Base-by-base conservation (phyloP, 2,329 filamentous ascomycete species). In the Colletotrichum chlorophyti region DNA sequence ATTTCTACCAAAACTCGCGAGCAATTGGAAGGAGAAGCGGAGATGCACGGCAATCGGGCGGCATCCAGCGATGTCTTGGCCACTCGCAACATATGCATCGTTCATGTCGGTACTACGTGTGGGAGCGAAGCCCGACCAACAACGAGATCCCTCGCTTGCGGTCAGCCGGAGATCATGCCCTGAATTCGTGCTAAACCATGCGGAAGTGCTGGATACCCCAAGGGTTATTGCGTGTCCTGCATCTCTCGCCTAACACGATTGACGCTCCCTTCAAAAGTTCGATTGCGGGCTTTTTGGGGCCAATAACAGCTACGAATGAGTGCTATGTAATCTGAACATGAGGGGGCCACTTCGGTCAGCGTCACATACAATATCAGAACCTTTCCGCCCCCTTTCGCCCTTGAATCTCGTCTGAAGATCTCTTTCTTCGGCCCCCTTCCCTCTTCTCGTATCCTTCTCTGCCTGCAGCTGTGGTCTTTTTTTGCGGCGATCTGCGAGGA, bases 301-400 rank as follows among this genome's bases (percentile, higher is more conserved):
- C 48, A 26, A 52, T 52, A 1, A 26, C 19, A 14, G 34, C 14
- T n/a, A 23, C 24, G 11, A 15, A 38, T 12, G n/a, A 43, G 24
- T n/a, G n/a, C n/a, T n/a, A n/a, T n/a, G 26, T 12, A 23, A 26
- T 40, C n/a, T 10, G 15, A 27, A 26, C n/a, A 37, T 38, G 23
- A 5, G 19, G 26, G 27, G 12, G n/a, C 53, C 32, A 41, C 49
- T 24, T 31, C 21, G 34, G 41, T 27, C 54, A 53, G 41, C 34
- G 24, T 41, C 40, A 49, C 29, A 17, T 46, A 53, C 35, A 31
- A 58, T 58, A 58, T 24, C 34, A 47, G 49, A 40, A 35, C 26
- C 24, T 43, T 48, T 24, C 45, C 31, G 31, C 43, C 43, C 45
- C 45, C 21, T 48, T 48, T 42, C 23, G 35, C 21, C 21, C 19